Evolutionary conservation across 768 basidiomycete species (phyloP).

Genomic region (Phlebiopsis gigantea): DNA sequence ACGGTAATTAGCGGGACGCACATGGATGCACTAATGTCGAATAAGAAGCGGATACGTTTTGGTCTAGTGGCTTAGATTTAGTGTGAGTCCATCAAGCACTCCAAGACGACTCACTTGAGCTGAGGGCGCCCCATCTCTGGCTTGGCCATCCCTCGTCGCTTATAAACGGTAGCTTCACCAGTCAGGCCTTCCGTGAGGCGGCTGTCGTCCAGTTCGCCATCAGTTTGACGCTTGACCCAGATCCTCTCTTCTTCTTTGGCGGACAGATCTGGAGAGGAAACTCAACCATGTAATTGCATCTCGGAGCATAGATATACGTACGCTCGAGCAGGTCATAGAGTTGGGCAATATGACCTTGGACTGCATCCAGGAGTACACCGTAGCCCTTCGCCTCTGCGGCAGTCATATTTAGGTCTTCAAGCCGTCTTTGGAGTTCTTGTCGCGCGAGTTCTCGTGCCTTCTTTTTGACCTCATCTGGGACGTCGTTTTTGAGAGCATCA

Average conservation of each 20-base stretch:
- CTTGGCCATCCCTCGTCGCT: slow-evolving; percentile 64
- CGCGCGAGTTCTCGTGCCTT: slow-evolving; percentile 63
- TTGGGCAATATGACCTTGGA: slow-evolving; percentile 55
- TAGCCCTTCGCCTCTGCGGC: slow-evolving; percentile 52
- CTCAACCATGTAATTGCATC: background rate
- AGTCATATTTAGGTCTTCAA: slow-evolving; percentile 63
- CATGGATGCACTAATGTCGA: slow-evolving; percentile 70
- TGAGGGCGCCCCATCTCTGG: slow-evolving; percentile 65
- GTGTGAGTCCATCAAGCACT: background rate
- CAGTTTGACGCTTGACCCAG: slow-evolving; percentile 67
- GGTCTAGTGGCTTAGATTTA: slow-evolving; percentile 34
- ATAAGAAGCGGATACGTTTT: slow-evolving; percentile 64
- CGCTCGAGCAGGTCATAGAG: slow-evolving; percentile 59
- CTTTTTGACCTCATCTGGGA: slow-evolving; percentile 57
- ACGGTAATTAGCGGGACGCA: slow-evolving; percentile 19
- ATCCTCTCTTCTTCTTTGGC: slow-evolving; percentile 67
- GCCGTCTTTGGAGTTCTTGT: slow-evolving; percentile 51
- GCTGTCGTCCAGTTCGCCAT: slow-evolving; percentile 65
- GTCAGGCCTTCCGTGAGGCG: slow-evolving; percentile 63
- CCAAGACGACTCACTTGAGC: slow-evolving; percentile 43
- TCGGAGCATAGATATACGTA: slow-evolving; percentile 23
- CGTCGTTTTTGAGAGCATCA: slow-evolving; percentile 48
- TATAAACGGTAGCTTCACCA: slow-evolving; percentile 66
- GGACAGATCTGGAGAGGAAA: slow-evolving; percentile 42
- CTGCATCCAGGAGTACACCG: slow-evolving; percentile 43